Base-by-base conservation (phyloP, 2,329 filamentous ascomycete genomes). In the Ascochyta viciae-villosae region DNA sequence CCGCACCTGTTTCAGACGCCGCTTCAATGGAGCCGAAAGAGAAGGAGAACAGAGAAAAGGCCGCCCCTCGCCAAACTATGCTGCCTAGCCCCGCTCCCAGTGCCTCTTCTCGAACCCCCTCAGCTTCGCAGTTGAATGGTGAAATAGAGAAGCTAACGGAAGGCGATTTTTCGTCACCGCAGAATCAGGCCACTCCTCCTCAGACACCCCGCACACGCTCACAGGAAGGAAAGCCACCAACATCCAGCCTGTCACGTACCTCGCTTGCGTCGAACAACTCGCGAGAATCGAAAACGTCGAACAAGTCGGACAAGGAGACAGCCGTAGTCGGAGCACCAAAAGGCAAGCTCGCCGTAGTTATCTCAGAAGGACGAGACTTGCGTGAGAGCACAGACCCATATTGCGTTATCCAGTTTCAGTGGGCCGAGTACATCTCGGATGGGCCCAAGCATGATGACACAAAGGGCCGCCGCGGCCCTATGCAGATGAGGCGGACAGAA, bases 381-480 rank as follows among this genome's bases (percentile, higher is more conserved):
- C 85, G 89, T 58, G 91, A 88, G 54, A 92, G 92, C 72, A 87
- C 88, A 56, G 91, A 97, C 69, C 95, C 95, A 1, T 99, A 99
- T 70, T 91, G 97, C 48, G 92, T 99, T 10, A 96, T 91, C 56
- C 93, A 97, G 24, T 99, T 98, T 71, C 95, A 99, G 75, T 90
- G 92, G 74, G 96, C 94, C 71, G 95, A 99, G 76, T 89, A 96
- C 67, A 96, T 99, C 52, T 98, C 95, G 1, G 89, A 91, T 52
- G 92, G 92, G 2, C 91, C 93, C 12, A 86, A 88, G 62, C 81
- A 86, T 54, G 84, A 84, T 33, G 81, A 82, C 50, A 47, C 61
- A 8, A 88, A 51, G 71, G 67, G 69, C 46, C 64, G 67, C 8
- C 39, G 70, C 19, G 76, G 69, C 47, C 76, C 78, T 19, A 78